A percentile compares a stretch with the other conserved stretches of the same genome.
These are phyloP conservation scores for Paramecium pentaurelia DNA, from an alignment of 73 alveolate species.

Conservation along the genomic window DNA sequence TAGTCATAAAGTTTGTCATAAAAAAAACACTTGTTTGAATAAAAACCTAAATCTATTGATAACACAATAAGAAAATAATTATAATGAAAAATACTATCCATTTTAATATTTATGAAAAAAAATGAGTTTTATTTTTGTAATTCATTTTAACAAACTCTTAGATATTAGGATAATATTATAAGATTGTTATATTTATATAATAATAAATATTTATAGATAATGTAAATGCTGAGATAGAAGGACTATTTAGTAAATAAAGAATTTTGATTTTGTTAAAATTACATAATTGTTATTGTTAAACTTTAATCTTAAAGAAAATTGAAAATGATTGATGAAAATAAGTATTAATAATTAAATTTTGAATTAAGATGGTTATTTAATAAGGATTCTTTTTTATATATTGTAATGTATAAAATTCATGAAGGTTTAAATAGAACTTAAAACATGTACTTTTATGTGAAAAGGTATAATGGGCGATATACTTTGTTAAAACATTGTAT, in stretches of 20 bases:
- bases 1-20: background rate
- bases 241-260: background rate
- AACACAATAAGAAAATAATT: slow-evolving; percentile 23
- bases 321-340: background rate
- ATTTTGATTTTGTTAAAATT: background rate
- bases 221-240: background rate
- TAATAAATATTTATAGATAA: background rate
- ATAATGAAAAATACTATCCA: background rate
- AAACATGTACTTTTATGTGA: background rate
- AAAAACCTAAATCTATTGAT: slow-evolving; percentile 34
- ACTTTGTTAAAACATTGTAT: background rate
- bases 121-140: background rate
- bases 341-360: background rate
- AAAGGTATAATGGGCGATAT: background rate
- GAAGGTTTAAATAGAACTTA: background rate
- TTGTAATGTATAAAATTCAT: background rate
- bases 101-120: background rate
- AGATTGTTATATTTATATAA: background rate
- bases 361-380: background rate
- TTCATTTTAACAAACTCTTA: background rate
- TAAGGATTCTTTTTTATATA: background rate
- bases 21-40: slow-evolving; percentile 15
- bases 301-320: background rate
- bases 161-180: background rate
- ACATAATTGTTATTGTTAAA: background rate